Percentiles rank a stretch among this genome's conserved stretches.
Evolutionary conservation across 2,329 filamentous ascomycete species (phyloP).

Genomic region (Calonectria hongkongensis): DNA sequence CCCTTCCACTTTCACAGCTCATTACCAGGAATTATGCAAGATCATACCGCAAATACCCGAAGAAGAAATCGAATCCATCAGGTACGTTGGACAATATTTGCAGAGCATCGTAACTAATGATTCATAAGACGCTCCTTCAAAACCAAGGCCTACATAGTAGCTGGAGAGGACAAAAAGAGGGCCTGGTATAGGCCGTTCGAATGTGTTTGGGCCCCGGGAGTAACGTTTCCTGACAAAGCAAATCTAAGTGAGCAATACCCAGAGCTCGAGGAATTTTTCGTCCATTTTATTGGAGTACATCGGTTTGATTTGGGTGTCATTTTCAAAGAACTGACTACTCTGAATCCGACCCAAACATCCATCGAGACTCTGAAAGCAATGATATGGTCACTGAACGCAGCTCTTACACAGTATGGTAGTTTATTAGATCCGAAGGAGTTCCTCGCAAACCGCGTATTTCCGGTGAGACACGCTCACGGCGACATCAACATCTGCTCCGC

Average conservation of each 20-base stretch:
- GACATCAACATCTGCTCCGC: constrained; percentile 43
- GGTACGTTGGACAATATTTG: not conserved
- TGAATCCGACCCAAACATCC: constrained; percentile 28
- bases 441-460: constrained; percentile 39
- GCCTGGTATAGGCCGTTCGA: constrained; percentile 44
- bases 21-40: not conserved
- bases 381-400: constrained; percentile 45
- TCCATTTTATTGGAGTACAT: constrained; percentile 44
- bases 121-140: constrained; percentile 22
- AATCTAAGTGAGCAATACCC: constrained; percentile 46
- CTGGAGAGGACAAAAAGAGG: constrained; percentile 32
- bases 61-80: not conserved
- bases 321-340: constrained; percentile 42
- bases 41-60: not conserved
- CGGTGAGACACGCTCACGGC: constrained; percentile 43
- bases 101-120: not conserved
- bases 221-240: constrained; percentile 43
- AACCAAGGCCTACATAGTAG: constrained; percentile 40
- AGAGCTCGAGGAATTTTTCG: constrained; percentile 47
- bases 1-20: not conserved
- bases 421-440: constrained; percentile 46
- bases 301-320: constrained; percentile 41
- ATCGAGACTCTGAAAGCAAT: constrained; percentile 24
- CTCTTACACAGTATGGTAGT: constrained; percentile 44
- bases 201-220: constrained; percentile 48